These are phyloP conservation scores for Panaeolus cyanescens DNA, from an alignment of 768 basidiomycete genomes.

Conservation along the genomic window DNA sequence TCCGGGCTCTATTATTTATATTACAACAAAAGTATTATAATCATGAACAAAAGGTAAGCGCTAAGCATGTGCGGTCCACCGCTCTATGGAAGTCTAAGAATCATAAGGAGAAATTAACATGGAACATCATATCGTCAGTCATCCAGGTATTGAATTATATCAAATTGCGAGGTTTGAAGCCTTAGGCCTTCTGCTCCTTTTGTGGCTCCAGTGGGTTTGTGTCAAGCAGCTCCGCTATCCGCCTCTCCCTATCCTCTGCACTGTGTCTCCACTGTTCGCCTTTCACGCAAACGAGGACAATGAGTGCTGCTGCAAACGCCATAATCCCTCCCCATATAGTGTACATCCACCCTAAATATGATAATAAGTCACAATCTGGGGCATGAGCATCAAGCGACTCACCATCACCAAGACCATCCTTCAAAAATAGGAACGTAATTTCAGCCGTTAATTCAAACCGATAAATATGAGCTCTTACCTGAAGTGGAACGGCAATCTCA, in stretches of 20 bases:
- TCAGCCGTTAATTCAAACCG: not conserved
- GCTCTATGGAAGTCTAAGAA: too few species aligned
- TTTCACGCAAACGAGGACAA: constrained; percentile 61
- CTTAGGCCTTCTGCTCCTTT: not conserved
- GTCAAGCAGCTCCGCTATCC: not conserved
- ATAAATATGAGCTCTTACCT: constrained; percentile 34
- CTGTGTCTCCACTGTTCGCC: constrained; percentile 50
- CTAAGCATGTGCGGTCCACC: too few species aligned
- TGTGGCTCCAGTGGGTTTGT: not conserved
- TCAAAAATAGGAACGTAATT: not conserved
- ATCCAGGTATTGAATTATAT: too few species aligned
- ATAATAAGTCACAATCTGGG: not conserved
- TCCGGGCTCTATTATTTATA: too few species aligned
- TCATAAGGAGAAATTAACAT: too few species aligned
- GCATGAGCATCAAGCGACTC: constrained; percentile 17
- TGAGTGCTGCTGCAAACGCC: constrained; percentile 50
- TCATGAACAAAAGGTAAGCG: too few species aligned
- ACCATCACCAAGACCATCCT: constrained; percentile 78
- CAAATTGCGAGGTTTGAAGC: too few species aligned
- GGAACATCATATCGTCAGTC: too few species aligned
- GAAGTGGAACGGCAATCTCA: constrained; percentile 75
- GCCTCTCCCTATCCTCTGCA: not conserved
- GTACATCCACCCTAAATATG: constrained; percentile 57
- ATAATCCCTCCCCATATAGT: constrained; percentile 60
- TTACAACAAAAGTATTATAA: too few species aligned